phyloP scores from a whole-genome alignment of 257 asterid species.

The Gardenia jasminoides region DNA sequence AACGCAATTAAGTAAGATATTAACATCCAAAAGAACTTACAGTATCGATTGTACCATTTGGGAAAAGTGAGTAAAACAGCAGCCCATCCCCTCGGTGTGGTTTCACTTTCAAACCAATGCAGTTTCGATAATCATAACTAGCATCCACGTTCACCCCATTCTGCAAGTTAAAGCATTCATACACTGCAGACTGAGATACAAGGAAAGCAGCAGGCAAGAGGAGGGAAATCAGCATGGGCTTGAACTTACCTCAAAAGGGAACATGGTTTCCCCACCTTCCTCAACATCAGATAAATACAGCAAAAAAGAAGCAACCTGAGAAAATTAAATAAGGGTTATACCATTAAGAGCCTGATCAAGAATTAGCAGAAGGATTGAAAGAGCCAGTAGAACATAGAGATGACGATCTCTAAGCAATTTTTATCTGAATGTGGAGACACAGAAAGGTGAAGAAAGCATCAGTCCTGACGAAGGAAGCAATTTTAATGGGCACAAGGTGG shows the following conservation, averaged over 20 bases:
- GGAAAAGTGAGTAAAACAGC: constrained; percentile 74
- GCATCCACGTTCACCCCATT: constrained; percentile 65
- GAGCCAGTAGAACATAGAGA: background rate
- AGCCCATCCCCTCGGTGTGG: constrained; percentile 95
- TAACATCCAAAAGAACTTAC: constrained; percentile 38
- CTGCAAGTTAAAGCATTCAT: constrained; percentile 41
- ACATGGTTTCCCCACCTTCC: constrained; percentile 98
- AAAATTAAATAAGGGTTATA: background rate
- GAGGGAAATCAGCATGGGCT: background rate
- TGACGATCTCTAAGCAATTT: background rate
- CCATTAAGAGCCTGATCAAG: background rate
- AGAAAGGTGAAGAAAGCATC: background rate
- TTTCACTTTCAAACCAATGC: constrained; percentile 82
- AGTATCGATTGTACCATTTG: constrained; percentile 85
- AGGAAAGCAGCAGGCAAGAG: background rate
- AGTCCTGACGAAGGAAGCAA: background rate
- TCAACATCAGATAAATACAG: constrained; percentile 89
- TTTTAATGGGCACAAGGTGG: background rate
- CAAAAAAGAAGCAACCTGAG: constrained; percentile 88
- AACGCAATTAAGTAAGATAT: background rate
- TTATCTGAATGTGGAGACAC: background rate
- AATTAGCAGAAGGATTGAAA: background rate
- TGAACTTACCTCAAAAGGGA: constrained; percentile 75
- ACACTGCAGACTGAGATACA: background rate
- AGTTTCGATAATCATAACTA: constrained; percentile 56